A percentile compares a stretch with the other conserved stretches of the same genome.
These are phyloP conservation scores for Coniophora puteana DNA, from an alignment of 1,284 basidiomycete species.

Conservation along the genomic window DNA sequence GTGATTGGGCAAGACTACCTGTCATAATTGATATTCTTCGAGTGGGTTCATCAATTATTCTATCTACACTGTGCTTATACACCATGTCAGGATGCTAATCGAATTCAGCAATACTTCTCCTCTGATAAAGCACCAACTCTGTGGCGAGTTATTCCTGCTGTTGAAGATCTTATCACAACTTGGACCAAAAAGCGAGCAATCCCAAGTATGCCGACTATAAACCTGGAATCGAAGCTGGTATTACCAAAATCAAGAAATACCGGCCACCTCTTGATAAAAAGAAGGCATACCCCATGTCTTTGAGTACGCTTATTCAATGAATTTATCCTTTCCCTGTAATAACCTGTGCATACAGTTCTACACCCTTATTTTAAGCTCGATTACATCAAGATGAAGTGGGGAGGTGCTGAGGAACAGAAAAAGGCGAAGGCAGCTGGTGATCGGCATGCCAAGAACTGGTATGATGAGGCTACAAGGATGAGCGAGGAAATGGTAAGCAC, in stretches of 20 bases:
- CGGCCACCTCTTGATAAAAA: conserved; percentile 21
- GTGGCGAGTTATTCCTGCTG: conserved; percentile 16
- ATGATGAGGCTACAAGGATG: conserved; percentile 18
- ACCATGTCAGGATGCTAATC: conserved; percentile 14
- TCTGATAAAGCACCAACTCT: conserved; percentile 14
- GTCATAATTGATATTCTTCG: conserved; percentile 7
- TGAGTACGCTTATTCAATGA: conserved; percentile 12
- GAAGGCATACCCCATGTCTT: conserved; percentile 14
- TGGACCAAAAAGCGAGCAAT: conserved; percentile 18
- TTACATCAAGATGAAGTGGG: conserved; percentile 19
- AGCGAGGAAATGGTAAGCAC: conserved; percentile 9
- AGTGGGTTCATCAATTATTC: conserved; percentile 1
- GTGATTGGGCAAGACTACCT: conserved; percentile 17
- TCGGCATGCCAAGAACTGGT: conserved; percentile 16
- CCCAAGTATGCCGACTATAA: conserved; percentile 12
- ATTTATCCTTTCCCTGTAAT: not conserved
- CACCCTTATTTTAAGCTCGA: conserved; percentile 20
- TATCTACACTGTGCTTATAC: conserved; percentile 4
- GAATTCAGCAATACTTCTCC: conserved; percentile 16
- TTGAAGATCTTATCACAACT: conserved; percentile 17
- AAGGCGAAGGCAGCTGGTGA: conserved; percentile 12
- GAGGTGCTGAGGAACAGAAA: conserved; percentile 16
- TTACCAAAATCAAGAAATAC: conserved; percentile 22
- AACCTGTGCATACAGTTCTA: conserved; percentile 9
- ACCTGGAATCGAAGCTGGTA: conserved; percentile 11